Evolutionary conservation across 2,329 filamentous ascomycete species (phyloP), one percentile per base, ranked within the genome.

Genomic region (Calonectria fujianensis): DNA sequence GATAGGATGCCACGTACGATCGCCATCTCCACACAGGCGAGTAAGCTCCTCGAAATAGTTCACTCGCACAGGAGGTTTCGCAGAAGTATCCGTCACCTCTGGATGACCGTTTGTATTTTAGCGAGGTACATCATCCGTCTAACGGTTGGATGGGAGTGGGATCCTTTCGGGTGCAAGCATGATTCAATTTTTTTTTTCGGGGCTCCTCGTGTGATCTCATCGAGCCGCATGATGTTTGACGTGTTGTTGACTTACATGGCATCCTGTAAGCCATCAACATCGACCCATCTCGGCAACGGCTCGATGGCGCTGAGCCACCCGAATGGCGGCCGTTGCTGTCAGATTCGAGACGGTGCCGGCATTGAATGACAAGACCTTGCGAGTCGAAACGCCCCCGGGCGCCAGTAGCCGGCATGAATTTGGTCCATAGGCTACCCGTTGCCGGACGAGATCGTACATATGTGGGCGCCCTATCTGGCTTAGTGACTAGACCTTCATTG

Each of bases 71-170:
- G 37, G 20, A 50, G 57, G 66, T 51, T 66, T 66, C 68, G 27
- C 68, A 76, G 75, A 48, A 48, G 72, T 81, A 77, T 45, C 70
- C n/a, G 57, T 74, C 75, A 74, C 77, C 64, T 45, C 45, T 29
- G 54, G 39, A 51, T 52, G 35, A 51, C 39, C 35, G 63, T 69
- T 18, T 72, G 41, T 20, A 63, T 31, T 68, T 39, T 67, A 52
- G 16, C 59, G 61, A 65, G 41, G 18, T 16, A 20, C 57, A 63
- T 7, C 16, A 63, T 27, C 41, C 29, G 32, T 35, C 48, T 59
- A 59, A 65, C 51, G 35, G 20, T 61, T 57, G 35, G 32, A 73
- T 70, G 75, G 50, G 52, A 54, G 67, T 52, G 70, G 31, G 66
- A 78, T 75, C 57, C 74, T 70, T 70, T 24, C 45, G 7, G 41